Percentiles rank a stretch among this genome's conserved stretches.
phyloP scores from a whole-genome alignment of 441 rosid species.

The Melastoma candidum region DNA sequence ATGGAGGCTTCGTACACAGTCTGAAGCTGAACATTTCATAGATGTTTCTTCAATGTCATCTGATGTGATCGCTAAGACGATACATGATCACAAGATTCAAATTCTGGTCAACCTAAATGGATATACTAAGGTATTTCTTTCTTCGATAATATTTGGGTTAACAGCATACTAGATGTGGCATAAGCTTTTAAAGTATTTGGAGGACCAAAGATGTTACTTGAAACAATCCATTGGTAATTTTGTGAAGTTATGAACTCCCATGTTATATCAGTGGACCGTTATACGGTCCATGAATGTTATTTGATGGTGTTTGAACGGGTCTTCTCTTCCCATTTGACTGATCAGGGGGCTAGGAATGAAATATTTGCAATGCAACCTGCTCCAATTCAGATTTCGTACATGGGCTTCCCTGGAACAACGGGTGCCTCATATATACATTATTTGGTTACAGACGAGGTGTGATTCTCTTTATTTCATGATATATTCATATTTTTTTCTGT shows the following conservation, averaged over 20 bases:
- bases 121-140: constrained; percentile 66
- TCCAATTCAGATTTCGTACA: constrained; percentile 96
- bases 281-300: too few relatives aligned
- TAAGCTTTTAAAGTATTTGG: too few relatives aligned
- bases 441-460: constrained; percentile 95
- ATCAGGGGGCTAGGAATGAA: constrained; percentile 98
- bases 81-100: constrained; percentile 84
- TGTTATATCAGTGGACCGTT: too few relatives aligned
- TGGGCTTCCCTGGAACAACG: constrained; percentile 99
- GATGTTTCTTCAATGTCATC: constrained; percentile 91
- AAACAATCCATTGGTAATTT: too few relatives aligned
- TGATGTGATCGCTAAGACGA: constrained; percentile 76
- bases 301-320: background rate
- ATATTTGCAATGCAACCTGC: constrained; percentile 98
- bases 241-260: too few relatives aligned
- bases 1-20: constrained; percentile 90
- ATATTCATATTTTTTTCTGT: background rate
- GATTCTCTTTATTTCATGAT: background rate
- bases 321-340: background rate
- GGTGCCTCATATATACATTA: constrained; percentile 94
- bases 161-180: too few relatives aligned
- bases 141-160: background rate
- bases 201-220: background rate
- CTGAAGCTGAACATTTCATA: constrained; percentile 84
- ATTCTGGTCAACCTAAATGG: constrained; percentile 91